Percentiles rank a stretch among this genome's conserved stretches.
phyloP scores from a whole-genome alignment of 148 eudicot genomes.

The Vaccinium macrocarpon region DNA sequence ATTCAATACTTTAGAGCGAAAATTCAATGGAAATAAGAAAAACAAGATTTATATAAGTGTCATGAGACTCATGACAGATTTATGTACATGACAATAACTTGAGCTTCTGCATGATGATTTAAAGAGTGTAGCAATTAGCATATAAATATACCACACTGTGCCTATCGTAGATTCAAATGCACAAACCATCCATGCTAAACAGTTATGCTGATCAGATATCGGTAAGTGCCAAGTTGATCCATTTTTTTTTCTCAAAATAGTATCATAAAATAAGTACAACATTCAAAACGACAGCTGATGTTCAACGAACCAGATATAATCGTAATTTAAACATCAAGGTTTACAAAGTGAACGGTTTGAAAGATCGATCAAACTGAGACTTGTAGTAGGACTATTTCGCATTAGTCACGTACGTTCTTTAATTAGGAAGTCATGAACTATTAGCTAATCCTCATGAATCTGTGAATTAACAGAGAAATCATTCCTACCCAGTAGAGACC shows the following conservation, averaged over 20 bases:
- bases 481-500: constrained; percentile 70
- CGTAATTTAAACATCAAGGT: too few species aligned
- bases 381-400: not conserved
- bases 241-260: too few species aligned
- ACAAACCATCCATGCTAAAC: too few species aligned
- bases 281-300: too few species aligned
- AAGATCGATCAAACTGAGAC: too few species aligned
- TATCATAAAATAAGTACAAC: too few species aligned
- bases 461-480: constrained; percentile 45
- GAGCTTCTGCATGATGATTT: not conserved
- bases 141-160: not conserved
- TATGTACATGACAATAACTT: not conserved
- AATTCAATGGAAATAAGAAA: not conserved
- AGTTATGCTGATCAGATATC: too few species aligned
- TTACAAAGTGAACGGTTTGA: too few species aligned
- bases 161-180: too few species aligned
- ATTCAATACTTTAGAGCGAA: too few species aligned
- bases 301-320: too few species aligned
- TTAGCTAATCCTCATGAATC: not conserved
- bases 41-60: not conserved
- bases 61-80: not conserved
- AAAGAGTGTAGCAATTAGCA: not conserved
- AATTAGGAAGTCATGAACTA: not conserved
- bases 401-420: not conserved
- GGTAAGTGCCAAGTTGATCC: too few species aligned